These are phyloP conservation scores for Discostella stelligera DNA, from an alignment of 352 stramenopile species.

Conservation along the genomic window DNA sequence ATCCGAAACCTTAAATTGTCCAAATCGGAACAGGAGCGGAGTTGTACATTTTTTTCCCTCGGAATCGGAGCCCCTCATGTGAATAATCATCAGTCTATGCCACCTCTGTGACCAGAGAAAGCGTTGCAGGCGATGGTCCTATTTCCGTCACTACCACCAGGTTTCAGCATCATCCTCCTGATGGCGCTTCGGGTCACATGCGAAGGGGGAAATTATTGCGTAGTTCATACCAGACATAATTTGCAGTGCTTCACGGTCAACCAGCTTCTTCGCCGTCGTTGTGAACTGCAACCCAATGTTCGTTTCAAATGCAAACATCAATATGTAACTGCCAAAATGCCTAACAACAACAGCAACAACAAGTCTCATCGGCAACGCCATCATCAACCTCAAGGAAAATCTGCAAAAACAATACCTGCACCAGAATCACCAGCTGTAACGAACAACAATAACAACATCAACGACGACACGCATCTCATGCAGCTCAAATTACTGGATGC, in stretches of 20 bases:
- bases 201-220: background rate
- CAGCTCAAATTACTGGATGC: slow-evolving; percentile 51
- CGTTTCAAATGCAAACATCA: background rate
- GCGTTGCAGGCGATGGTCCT: background rate
- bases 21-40: too few relatives aligned
- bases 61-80: too few relatives aligned
- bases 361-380: background rate
- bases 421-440: background rate
- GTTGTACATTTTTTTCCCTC: too few relatives aligned
- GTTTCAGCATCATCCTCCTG: background rate
- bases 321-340: background rate
- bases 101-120: too few relatives aligned
- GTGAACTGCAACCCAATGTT: background rate
- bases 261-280: background rate
- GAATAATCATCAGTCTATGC: too few relatives aligned
- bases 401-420: background rate
- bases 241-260: background rate
- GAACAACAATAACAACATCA: background rate
- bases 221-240: background rate
- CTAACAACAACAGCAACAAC: background rate
- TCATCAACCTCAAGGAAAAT: too few relatives aligned
- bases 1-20: too few relatives aligned
- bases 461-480: background rate
- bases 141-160: background rate
- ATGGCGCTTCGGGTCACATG: background rate